A percentile compares a stretch with the other conserved stretches of the same genome.
These are phyloP conservation scores for Trichophyton equinum DNA, from an alignment of 2,329 filamentous ascomycete genomes.

Conservation along the genomic window DNA sequence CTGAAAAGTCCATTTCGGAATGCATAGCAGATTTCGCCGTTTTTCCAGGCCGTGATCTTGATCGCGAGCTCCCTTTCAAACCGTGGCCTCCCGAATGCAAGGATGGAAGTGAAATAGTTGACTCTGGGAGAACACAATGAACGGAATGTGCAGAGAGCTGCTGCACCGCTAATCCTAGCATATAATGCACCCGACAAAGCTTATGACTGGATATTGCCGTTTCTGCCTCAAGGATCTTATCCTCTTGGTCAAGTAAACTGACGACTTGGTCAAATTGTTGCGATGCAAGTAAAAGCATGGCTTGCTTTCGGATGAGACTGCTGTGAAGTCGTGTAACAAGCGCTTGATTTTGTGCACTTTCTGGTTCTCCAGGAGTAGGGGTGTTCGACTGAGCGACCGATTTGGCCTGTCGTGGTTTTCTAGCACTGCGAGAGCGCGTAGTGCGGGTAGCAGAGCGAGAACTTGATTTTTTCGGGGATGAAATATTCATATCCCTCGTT, in stretches of 20 bases:
- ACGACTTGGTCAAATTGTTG: constrained; percentile 48
- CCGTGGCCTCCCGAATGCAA: constrained; percentile 33
- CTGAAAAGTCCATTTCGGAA: constrained; percentile 25
- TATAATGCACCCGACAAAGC: constrained; percentile 27
- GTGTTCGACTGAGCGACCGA: constrained; percentile 5
- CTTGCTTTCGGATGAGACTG: constrained; percentile 36
- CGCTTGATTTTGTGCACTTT: constrained; percentile 11
- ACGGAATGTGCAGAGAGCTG: constrained; percentile 64
- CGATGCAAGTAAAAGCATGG: constrained; percentile 24
- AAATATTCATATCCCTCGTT: constrained; percentile 32
- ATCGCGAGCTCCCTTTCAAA: constrained; percentile 28
- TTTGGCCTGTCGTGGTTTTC: constrained; percentile 6
- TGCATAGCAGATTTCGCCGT: constrained; percentile 15
- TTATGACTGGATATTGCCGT: constrained; percentile 20
- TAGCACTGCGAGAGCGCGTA: background rate
- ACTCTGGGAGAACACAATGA: constrained; percentile 83
- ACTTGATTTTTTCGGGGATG: constrained; percentile 14
- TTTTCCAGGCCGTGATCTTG: constrained; percentile 25
- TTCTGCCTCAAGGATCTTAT: constrained; percentile 9
- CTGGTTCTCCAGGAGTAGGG: constrained; percentile 18
- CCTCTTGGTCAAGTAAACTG: constrained; percentile 35
- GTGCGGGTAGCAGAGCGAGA: constrained; percentile 4
- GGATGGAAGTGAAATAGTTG: constrained; percentile 75
- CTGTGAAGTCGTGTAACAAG: constrained; percentile 34
- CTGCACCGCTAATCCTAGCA: constrained; percentile 28